A percentile compares a stretch with the other conserved stretches of the same genome.
Conservation (phyloP, 176 grass and related monocot genomes). For the Musa beccarii region DNA sequence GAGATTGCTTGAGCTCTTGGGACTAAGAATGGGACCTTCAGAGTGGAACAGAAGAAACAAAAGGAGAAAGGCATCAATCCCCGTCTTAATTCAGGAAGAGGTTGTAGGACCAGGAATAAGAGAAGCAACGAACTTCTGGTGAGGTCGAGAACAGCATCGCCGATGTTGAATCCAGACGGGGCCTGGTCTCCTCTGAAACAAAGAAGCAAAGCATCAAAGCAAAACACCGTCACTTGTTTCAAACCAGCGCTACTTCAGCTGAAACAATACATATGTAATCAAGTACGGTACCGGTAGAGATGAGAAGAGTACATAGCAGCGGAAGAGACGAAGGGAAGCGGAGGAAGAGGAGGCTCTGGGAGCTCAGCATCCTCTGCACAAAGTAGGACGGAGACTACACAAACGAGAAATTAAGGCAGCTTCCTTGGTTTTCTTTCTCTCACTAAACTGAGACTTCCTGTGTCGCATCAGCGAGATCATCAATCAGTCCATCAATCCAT, state of each 20-base stretch:
- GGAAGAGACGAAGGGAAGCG: not conserved
- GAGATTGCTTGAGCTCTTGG: slow-evolving; percentile 77
- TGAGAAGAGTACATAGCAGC: slow-evolving; percentile 37
- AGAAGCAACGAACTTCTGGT: slow-evolving; percentile 30
- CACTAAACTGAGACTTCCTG: slow-evolving; percentile 6
- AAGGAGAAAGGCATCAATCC: not conserved
- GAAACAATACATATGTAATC: not conserved
- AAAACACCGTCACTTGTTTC: slow-evolving; percentile 6
- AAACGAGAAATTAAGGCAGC: slow-evolving; percentile 6
- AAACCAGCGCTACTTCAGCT: not conserved
- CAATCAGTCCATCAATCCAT: slow-evolving; percentile 29
- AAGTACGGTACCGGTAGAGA: slow-evolving; percentile 31
- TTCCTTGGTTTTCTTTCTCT: slow-evolving; percentile 12
- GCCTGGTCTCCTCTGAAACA: slow-evolving; percentile 59
- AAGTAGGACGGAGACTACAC: not conserved
- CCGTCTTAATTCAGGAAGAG: not conserved
- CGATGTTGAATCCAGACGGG: slow-evolving; percentile 56
- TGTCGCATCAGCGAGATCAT: slow-evolving; percentile 20
- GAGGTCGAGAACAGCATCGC: slow-evolving; percentile 66
- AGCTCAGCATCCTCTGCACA: slow-evolving; percentile 3
- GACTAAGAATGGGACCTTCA: slow-evolving; percentile 69
- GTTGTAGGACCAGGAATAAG: slow-evolving; percentile 1
- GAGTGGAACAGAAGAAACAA: not conserved
- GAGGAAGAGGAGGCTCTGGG: not conserved
- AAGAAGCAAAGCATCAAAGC: slow-evolving; percentile 22